phyloP scores from a whole-genome alignment of 257 asterid genomes.

The Primulina huaijiensis region DNA sequence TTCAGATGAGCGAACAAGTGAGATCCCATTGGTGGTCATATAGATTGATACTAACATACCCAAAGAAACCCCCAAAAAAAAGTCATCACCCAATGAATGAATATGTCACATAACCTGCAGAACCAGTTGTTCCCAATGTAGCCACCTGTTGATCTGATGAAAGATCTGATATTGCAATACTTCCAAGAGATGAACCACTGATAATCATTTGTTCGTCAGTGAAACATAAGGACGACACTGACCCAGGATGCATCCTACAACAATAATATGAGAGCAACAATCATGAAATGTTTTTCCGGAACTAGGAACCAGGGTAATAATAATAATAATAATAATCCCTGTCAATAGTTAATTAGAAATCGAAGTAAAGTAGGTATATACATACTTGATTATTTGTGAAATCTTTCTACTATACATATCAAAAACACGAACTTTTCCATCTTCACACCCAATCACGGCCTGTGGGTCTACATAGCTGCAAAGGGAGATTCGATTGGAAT shows the following conservation, averaged over 20 bases:
- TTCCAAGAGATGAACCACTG: slow-evolving; percentile 84
- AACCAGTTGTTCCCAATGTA: slow-evolving; percentile 44
- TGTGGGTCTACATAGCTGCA: slow-evolving; percentile 89
- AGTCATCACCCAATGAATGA: slow-evolving; percentile 13
- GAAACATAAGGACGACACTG: slow-evolving; percentile 69
- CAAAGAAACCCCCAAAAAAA: slow-evolving; percentile 2
- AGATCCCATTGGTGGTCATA: background rate
- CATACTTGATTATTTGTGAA: slow-evolving; percentile 84
- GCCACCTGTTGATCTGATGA: slow-evolving; percentile 81
- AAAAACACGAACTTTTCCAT: slow-evolving; percentile 84
- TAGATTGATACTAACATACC: background rate
- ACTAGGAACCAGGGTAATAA: background rate
- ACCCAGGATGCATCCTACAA: slow-evolving; percentile 83
- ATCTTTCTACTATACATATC: slow-evolving; percentile 93
- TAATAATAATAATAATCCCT: background rate
- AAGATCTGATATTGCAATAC: slow-evolving; percentile 80
- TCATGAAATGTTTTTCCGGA: background rate
- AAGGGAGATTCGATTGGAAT: slow-evolving; percentile 15
- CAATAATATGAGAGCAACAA: slow-evolving; percentile 14
- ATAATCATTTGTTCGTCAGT: slow-evolving; percentile 77
- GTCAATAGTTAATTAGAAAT: slow-evolving; percentile 11
- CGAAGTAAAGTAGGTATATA: slow-evolving; percentile 29
- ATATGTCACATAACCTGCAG: slow-evolving; percentile 51
- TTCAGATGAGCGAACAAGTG: no score
- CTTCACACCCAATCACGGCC: slow-evolving; percentile 91